Base-by-base conservation (phyloP, 495 filamentous ascomycete species). In the Entonaema liquescens region DNA sequence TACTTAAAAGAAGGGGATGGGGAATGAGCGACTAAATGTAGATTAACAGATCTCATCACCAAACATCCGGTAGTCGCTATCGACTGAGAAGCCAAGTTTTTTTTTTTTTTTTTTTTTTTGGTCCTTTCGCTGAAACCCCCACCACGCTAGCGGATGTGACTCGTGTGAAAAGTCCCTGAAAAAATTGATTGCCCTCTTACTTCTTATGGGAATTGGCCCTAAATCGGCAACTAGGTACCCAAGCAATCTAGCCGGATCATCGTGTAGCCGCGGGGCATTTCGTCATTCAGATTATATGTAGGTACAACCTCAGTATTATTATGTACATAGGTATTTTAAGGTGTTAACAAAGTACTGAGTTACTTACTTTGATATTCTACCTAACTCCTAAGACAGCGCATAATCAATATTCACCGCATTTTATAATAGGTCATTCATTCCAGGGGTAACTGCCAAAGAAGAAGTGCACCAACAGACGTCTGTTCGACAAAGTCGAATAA, bases 121-220 rank as follows among this genome's bases (percentile, higher is more conserved):
- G 4, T 31, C 31, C 52, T 29, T 52, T 28, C 6, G 0, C n/a
- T 6, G 7, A 29, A 63, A 67, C 21, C 58, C 57, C 68, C 68
- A 67, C 63, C 35, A 28, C 54, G 28, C 58, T 63, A 67, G 17
- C 44, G 21, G 12, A 49, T 26, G 42, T 44, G 56, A 70, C 25
- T 50, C 21, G 25, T 54, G 36, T 21, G 19, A 47, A 47, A 54
- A 64, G 58, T 44, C 36, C 67, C 54, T 57, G 28, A 40, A 67
- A 66, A 53, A 64, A 62, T 60, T 56, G 17, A 60, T 40, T 76
- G 36, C 76, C 76, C 74, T 78, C 76, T 50, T 76, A 73, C 74
- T 47, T 0, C 29, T 68, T 74, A 42, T 15, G 35, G 35, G 59
- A 33, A 55, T 67, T 47, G 54, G 47, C 31, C 35, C 64, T 71